phyloP scores from a whole-genome alignment of 1,284 basidiomycete species.

The Trichosporon sp. region DNA sequence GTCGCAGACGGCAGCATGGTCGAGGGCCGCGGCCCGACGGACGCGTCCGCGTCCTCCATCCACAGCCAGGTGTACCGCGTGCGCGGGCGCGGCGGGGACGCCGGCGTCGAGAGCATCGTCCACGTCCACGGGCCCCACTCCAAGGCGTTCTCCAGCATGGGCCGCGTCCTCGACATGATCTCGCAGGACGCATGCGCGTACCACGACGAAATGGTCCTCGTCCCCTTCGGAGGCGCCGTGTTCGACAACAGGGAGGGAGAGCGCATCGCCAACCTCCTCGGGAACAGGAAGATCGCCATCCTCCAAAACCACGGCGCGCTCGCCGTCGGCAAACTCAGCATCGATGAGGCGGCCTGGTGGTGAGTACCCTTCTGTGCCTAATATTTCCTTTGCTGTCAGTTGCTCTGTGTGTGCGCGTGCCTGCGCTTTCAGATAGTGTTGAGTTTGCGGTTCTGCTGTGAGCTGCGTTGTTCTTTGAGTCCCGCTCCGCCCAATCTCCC shows the following conservation, averaged over 20 bases:
- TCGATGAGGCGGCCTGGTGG: slow-evolving; percentile 48
- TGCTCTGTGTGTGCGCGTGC: not conserved
- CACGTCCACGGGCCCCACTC: slow-evolving; percentile 44
- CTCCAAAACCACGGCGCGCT: slow-evolving; percentile 43
- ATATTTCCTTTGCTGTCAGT: not conserved
- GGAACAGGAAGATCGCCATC: slow-evolving; percentile 32
- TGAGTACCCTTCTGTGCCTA: slow-evolving; percentile 17
- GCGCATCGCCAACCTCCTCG: slow-evolving; percentile 32
- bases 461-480: not conserved
- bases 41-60: slow-evolving; percentile 39
- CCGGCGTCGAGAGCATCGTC: slow-evolving; percentile 36
- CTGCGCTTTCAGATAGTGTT: not conserved
- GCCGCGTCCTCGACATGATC: slow-evolving; percentile 40
- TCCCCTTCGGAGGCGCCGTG: slow-evolving; percentile 43
- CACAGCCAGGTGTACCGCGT: slow-evolving; percentile 37
- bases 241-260: slow-evolving; percentile 40
- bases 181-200: slow-evolving; percentile 43
- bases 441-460: not conserved
- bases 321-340: slow-evolving; percentile 32
- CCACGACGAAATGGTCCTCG: slow-evolving; percentile 35
- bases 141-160: slow-evolving; percentile 37
- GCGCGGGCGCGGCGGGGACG: slow-evolving; percentile 30
- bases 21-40: slow-evolving; percentile 34
- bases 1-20: slow-evolving; percentile 32
- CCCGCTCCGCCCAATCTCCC: too few species aligned